Evolutionary conservation across 2,329 filamentous ascomycete genomes (phyloP), one percentile per base, ranked within the genome.

Genomic region (Daldinia sp.): DNA sequence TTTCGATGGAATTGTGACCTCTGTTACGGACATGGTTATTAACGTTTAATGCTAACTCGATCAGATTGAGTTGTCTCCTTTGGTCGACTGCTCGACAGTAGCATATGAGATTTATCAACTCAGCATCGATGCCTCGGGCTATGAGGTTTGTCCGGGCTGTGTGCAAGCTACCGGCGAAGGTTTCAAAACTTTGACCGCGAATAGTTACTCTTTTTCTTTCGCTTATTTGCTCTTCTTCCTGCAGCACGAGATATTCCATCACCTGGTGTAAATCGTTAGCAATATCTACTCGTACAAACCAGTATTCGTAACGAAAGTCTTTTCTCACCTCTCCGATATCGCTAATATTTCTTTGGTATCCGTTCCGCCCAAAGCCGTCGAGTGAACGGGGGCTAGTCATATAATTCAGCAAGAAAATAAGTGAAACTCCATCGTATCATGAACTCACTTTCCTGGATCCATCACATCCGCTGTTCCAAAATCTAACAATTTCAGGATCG

Each of bases 291-390:
- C 13, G 5, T 20, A 30, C 3, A 5, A 9, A 33, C 2, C 7
- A 23, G 13, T 1, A 10, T 28, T 13, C 23, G 12, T 20, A 42
- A 5, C 3, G 4, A 35, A 26, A 12, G 3, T 5, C 4, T 5
- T 37, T 9, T 26, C 63, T 46, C 59, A 62, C 63, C n/a, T 46
- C 35, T 23, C 53, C 53, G 9, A 66, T 66, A 6, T 66, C 63
- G 7, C 6, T 9, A 2, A 66, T 37, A 28, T 62, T 66, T 37
- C 18, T 54, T 30, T 58, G n/a, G 10, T 39, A 28, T 5, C 58
- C 63, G 2, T 37, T 66, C n/a, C 63, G 56, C 12, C 23, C 7
- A 23, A 20, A 55, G 4, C 35, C n/a, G 1, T 61, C 41, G 3
- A 41, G 28, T 3, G 53, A 41, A 10, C n/a, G 10, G n/a, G 41